Evolutionary conservation across 2,329 filamentous ascomycete genomes (phyloP).

Genomic region (Volutella citrinella): DNA sequence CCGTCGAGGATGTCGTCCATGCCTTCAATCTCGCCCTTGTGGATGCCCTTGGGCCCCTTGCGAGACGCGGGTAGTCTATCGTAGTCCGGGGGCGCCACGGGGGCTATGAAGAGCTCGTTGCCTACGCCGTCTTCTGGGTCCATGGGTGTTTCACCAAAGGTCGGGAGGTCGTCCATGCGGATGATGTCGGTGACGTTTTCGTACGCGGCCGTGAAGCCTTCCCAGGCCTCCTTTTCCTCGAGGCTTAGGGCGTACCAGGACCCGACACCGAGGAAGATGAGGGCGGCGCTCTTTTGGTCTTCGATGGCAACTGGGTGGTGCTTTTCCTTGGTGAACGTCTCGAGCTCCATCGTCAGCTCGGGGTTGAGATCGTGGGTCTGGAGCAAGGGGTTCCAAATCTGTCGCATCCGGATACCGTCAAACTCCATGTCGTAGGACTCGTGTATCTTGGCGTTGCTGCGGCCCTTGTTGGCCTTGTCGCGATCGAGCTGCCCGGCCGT

Average conservation of each 20-base stretch:
- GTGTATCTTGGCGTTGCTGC: constrained; percentile 10
- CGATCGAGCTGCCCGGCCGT: constrained; percentile 21
- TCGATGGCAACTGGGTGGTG: constrained; percentile 10
- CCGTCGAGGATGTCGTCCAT: constrained; percentile 18
- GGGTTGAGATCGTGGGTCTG: constrained; percentile 37
- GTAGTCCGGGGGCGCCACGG: constrained; percentile 23
- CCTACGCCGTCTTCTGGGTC: constrained; percentile 23
- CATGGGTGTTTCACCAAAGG: constrained; percentile 19
- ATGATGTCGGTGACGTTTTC: constrained; percentile 22
- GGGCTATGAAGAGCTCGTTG: constrained; percentile 28
- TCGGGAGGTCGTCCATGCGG: constrained; percentile 15
- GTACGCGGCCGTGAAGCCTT: constrained; percentile 15
- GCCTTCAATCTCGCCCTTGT: constrained; percentile 21
- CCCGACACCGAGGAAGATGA: constrained; percentile 25
- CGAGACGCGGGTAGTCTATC: constrained; percentile 10
- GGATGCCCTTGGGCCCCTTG: constrained; percentile 17
- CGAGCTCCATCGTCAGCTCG: constrained; percentile 19
- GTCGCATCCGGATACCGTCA: constrained; percentile 47
- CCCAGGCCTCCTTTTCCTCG: constrained; percentile 9
- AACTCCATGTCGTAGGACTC: constrained; percentile 34
- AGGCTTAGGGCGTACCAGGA: constrained; percentile 20
- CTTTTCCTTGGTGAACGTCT: constrained; percentile 19
- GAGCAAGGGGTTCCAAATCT: constrained; percentile 62
- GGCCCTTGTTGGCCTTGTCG: constrained; percentile 13
- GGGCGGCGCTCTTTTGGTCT: constrained; percentile 17